Evolutionary conservation across 768 basidiomycete genomes (phyloP).

Genomic region (Kwoniella mangroviensis): DNA sequence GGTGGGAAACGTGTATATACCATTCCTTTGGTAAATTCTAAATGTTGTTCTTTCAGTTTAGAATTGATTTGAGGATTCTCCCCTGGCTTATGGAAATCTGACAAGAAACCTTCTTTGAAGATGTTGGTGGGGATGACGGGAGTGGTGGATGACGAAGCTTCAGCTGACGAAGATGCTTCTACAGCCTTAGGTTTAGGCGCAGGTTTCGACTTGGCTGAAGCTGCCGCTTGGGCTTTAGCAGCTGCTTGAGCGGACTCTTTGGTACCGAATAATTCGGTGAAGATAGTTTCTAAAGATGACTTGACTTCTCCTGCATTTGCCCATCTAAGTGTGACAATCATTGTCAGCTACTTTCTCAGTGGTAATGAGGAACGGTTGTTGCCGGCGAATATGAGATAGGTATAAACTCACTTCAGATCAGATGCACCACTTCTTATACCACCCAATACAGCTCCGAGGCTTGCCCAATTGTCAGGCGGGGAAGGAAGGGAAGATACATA

Average conservation of each 20-base stretch:
- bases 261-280: slow-evolving; percentile 52
- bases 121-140: slow-evolving; percentile 63
- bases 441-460: slow-evolving; percentile 65
- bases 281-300: slow-evolving; percentile 50
- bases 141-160: slow-evolving; percentile 47
- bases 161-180: slow-evolving; percentile 39
- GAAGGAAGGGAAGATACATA: slow-evolving; percentile 64
- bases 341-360: neutral
- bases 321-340: slow-evolving; percentile 37
- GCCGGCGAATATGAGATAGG: neutral
- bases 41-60: slow-evolving; percentile 76
- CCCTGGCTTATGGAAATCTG: slow-evolving; percentile 87
- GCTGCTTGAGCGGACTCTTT: slow-evolving; percentile 48
- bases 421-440: slow-evolving; percentile 48
- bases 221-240: slow-evolving; percentile 39
- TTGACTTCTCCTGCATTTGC: slow-evolving; percentile 55
- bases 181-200: slow-evolving; percentile 24
- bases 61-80: slow-evolving; percentile 86
- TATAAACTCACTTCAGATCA: slow-evolving; percentile 46
- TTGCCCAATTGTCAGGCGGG: slow-evolving; percentile 71
- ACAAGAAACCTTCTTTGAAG: slow-evolving; percentile 94
- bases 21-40: slow-evolving; percentile 75
- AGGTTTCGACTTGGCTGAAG: slow-evolving; percentile 33
- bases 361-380: neutral
- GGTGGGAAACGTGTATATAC: slow-evolving; percentile 98